Conservation (phyloP, 805 yeast genomes). For the Maudiozyma saulgeensis region DNA sequence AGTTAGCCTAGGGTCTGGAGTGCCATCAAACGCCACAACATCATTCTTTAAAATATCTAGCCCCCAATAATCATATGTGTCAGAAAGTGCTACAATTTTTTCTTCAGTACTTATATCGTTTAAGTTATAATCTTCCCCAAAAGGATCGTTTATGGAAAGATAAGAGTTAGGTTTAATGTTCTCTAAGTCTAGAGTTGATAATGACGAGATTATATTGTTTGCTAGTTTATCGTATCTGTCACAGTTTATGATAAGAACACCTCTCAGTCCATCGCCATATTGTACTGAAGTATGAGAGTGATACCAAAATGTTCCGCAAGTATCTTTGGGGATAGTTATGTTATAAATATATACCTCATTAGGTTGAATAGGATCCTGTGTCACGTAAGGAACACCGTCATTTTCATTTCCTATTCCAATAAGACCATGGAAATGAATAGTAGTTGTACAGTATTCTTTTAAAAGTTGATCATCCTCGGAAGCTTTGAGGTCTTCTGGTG, state of each 20-base stretch:
- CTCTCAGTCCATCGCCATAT: conserved; percentile 42
- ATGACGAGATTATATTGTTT: conserved; percentile 11
- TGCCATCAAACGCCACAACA: conserved; percentile 15
- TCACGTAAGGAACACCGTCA: conserved; percentile 36
- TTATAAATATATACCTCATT: conserved; percentile 46
- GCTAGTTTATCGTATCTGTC: conserved; percentile 30
- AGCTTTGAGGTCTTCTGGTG: conserved; percentile 12
- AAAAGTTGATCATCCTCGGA: conserved; percentile 18
- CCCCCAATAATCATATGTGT: conserved; percentile 45
- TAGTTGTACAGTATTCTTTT: conserved; percentile 22
- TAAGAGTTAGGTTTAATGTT: background rate
- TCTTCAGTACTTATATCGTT: conserved; percentile 32
- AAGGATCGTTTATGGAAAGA: background rate
- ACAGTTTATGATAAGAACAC: conserved; percentile 48
- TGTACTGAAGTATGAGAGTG: conserved; percentile 46
- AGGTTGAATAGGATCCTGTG: conserved; percentile 65
- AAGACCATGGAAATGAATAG: conserved; percentile 48
- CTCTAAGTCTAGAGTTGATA: background rate
- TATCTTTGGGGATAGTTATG: conserved; percentile 34
- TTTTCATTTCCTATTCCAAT: conserved; percentile 36
- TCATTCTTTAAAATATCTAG: conserved; percentile 31
- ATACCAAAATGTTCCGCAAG: conserved; percentile 48
- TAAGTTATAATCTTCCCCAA: conserved; percentile 22
- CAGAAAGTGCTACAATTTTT: conserved; percentile 48
- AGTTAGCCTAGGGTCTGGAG: conserved; percentile 22